Conservation (phyloP, 2,329 filamentous ascomycete species). For the Nakataea oryzae region DNA sequence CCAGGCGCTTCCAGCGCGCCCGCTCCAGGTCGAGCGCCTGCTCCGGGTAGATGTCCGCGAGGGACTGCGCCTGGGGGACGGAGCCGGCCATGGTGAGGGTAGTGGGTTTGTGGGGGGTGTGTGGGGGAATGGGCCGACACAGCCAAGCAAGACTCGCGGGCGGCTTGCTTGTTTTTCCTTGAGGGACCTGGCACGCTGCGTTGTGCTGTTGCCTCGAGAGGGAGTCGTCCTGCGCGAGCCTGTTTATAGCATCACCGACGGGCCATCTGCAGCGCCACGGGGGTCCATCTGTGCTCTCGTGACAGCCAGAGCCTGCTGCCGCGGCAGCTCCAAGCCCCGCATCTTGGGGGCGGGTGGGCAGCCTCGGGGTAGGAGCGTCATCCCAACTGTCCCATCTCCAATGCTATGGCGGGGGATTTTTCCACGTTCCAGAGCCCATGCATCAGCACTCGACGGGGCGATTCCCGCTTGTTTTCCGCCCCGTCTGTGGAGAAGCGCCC, state of each 20-base stretch:
- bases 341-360: not conserved
- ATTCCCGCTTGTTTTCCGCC: not conserved
- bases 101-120: not conserved
- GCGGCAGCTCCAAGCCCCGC: not conserved
- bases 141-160: not conserved
- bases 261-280: not conserved
- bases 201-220: not conserved
- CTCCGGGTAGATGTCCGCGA: conserved; percentile 75
- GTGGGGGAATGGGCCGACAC: not conserved
- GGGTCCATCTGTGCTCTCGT: conserved; percentile 7
- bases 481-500: not conserved
- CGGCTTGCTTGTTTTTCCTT: not conserved
- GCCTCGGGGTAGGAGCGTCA: not conserved
- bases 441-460: not conserved
- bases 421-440: not conserved
- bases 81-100: conserved; percentile 34
- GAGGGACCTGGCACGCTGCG: not conserved
- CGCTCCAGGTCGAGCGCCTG: conserved; percentile 59
- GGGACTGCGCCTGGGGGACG: conserved; percentile 65
- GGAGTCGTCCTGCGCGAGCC: not conserved
- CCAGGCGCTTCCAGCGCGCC: conserved; percentile 64
- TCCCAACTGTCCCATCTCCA: not conserved
- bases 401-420: not conserved
- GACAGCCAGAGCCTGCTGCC: not conserved
- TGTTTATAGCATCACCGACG: not conserved